phyloP scores from a whole-genome alignment of 768 basidiomycete species.

The Clavulina sp. region DNA sequence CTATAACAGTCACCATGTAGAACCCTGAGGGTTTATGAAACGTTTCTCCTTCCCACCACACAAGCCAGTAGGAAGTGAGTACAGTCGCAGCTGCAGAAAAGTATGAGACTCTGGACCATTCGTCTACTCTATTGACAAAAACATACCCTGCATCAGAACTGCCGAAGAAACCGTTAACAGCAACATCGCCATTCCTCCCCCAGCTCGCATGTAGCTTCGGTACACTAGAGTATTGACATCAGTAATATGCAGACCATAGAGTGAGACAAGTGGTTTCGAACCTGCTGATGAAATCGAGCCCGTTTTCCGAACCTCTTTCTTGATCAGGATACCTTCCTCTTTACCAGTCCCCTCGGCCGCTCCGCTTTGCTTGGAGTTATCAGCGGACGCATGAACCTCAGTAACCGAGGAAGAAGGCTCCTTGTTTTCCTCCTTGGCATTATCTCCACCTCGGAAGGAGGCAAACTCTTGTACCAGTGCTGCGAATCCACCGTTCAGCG shows the following conservation, averaged over 20 bases:
- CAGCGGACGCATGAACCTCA: conserved; percentile 7
- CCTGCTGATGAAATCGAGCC: conserved; percentile 39
- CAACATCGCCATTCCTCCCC: conserved; percentile 30
- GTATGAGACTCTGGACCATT: background rate
- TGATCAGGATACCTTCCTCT: conserved; percentile 47
- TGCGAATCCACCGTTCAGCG: conserved; percentile 34
- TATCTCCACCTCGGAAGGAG: conserved; percentile 16
- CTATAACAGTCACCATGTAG: conserved; percentile 28
- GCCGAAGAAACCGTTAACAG: conserved; percentile 35
- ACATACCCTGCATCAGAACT: conserved; percentile 35
- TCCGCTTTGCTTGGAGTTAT: conserved; percentile 10
- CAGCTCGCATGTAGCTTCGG: conserved; percentile 38
- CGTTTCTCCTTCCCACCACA: conserved; percentile 51
- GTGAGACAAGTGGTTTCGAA: conserved; percentile 13
- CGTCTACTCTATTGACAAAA: background rate
- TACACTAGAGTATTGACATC: conserved; percentile 30
- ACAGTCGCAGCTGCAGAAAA: conserved; percentile 24
- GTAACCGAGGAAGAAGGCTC: too few species aligned
- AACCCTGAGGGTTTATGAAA: conserved; percentile 35
- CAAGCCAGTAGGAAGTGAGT: conserved; percentile 46
- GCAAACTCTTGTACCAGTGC: conserved; percentile 45
- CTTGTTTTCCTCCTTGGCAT: conserved; percentile 15
- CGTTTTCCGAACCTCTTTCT: conserved; percentile 45
- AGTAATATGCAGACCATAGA: background rate
- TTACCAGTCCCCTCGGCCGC: conserved; percentile 39